Conservation (phyloP, 2,329 filamentous ascomycete genomes). For the Aureobasidium leucospermi region DNA sequence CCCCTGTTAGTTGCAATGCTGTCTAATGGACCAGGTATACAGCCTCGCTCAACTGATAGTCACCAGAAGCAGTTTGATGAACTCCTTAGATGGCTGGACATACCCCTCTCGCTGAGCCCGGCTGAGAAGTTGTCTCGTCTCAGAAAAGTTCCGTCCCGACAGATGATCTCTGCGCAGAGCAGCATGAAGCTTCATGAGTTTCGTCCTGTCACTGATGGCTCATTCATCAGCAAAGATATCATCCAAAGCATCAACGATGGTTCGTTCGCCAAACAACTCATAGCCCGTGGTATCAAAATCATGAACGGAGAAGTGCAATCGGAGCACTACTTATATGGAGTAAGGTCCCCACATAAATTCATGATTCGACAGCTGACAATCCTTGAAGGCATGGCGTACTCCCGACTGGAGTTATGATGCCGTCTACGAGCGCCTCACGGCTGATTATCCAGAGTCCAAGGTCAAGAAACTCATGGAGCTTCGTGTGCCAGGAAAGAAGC, state of each 20-base stretch:
- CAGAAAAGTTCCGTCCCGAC: slow-evolving; percentile 31
- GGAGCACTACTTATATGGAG: slow-evolving; percentile 46
- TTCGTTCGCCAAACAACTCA: slow-evolving; percentile 39
- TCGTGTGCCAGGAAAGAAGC: slow-evolving; percentile 16
- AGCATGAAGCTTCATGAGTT: slow-evolving; percentile 46
- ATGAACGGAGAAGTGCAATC: slow-evolving; percentile 49
- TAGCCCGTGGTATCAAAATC: slow-evolving; percentile 39
- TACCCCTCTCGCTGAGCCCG: slow-evolving; percentile 33
- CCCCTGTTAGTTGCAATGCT: slow-evolving; percentile 34
- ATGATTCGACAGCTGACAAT: not conserved
- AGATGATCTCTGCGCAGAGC: slow-evolving; percentile 37
- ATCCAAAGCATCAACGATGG: slow-evolving; percentile 43
- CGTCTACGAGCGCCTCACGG: slow-evolving; percentile 41
- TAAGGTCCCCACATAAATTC: not conserved
- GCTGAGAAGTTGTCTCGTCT: slow-evolving; percentile 41
- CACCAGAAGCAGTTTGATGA: slow-evolving; percentile 48
- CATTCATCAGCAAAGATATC: slow-evolving; percentile 39
- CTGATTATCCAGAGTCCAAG: slow-evolving; percentile 43
- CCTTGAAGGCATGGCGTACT: slow-evolving; percentile 35
- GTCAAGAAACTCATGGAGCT: slow-evolving; percentile 36
- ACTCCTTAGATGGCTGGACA: slow-evolving; percentile 38
- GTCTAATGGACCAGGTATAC: slow-evolving; percentile 48
- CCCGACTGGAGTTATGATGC: slow-evolving; percentile 34
- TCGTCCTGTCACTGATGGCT: slow-evolving; percentile 44
- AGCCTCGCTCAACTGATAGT: slow-evolving; percentile 42